phyloP scores from a whole-genome alignment of 1,284 basidiomycete species.

The Sporisorium scitamineum region DNA sequence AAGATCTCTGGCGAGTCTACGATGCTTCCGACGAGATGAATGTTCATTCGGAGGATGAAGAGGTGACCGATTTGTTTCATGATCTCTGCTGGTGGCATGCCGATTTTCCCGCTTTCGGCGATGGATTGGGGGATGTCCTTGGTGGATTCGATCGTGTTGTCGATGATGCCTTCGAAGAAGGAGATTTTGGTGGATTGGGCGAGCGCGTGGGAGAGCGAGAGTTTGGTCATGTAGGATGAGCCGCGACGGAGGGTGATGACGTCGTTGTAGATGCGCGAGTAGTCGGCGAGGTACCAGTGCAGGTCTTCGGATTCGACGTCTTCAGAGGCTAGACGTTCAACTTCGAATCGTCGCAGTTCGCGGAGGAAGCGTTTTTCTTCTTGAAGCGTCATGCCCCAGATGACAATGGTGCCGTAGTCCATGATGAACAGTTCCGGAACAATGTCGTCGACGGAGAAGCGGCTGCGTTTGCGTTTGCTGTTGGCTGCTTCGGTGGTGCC shows the following conservation, averaged over 20 bases:
- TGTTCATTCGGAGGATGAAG: conserved; percentile 92
- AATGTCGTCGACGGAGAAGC: conserved; percentile 53
- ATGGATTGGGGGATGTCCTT: conserved; percentile 95
- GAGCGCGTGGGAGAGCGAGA: conserved; percentile 92
- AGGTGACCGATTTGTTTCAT: conserved; percentile 94
- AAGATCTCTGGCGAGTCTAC: conserved; percentile 95
- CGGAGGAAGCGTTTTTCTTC: conserved; percentile 92
- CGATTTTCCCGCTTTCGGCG: conserved; percentile 91
- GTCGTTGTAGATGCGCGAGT: conserved; percentile 91
- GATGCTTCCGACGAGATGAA: conserved; percentile 94
- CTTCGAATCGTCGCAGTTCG: conserved; percentile 84
- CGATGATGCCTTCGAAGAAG: conserved; percentile 83
- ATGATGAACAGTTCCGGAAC: conserved; percentile 78
- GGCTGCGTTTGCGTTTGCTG: conserved; percentile 40
- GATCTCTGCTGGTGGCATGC: conserved; percentile 78
- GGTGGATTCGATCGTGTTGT: conserved; percentile 92
- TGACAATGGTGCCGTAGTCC: conserved; percentile 91
- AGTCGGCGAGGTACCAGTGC: conserved; percentile 96
- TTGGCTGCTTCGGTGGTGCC: conserved; percentile 11
- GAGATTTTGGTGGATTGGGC: conserved; percentile 94
- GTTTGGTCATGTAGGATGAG: conserved; percentile 96
- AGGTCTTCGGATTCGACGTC: conserved; percentile 89
- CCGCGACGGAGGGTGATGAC: conserved; percentile 94
- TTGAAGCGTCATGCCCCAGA: conserved; percentile 95
- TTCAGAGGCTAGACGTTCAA: conserved; percentile 78